Evolutionary conservation across 371 early-diverging fungal genomes (phyloP).

Genomic region (Actinomucor elegans): DNA sequence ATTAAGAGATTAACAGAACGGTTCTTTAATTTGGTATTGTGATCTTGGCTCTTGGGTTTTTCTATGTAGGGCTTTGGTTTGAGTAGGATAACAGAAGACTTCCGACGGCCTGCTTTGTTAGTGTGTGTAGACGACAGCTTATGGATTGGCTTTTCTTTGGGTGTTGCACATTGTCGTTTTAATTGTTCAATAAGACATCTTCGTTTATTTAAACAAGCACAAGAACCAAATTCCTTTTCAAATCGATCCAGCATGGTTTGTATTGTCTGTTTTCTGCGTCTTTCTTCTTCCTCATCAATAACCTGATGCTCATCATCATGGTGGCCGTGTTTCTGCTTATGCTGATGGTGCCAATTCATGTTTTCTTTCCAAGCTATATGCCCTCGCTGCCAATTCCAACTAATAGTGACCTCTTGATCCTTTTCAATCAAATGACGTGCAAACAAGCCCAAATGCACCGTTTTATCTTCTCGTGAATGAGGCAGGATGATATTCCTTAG

Average conservation of each 20-base stretch:
- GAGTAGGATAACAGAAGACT: constrained; percentile 9
- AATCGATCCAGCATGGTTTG: constrained; percentile 40
- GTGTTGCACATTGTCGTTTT: constrained; percentile 11
- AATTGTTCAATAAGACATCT: constrained; percentile 38
- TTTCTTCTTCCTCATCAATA: constrained; percentile 33
- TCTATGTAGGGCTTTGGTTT: constrained; percentile 14
- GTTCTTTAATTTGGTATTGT: no score
- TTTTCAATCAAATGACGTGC: constrained; percentile 57
- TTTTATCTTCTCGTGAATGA: constrained; percentile 43
- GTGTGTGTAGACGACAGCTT: neutral
- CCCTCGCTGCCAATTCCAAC: constrained; percentile 58
- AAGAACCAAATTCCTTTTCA: constrained; percentile 38
- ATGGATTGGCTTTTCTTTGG: constrained; percentile 1
- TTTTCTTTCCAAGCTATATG: constrained; percentile 33
- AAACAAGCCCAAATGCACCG: constrained; percentile 71
- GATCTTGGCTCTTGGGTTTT: no score
- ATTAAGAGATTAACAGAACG: no score
- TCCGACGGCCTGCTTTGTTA: constrained; percentile 4
- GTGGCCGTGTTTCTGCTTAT: constrained; percentile 4
- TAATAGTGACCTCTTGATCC: constrained; percentile 72
- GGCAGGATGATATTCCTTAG: constrained; percentile 62
- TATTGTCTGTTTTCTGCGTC: constrained; percentile 23
- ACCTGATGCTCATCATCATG: constrained; percentile 15
- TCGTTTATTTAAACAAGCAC: constrained; percentile 48
- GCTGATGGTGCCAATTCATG: constrained; percentile 21